These are phyloP conservation scores for Phytophthora pluvialis DNA, from an alignment of 352 stramenopile genomes.

Conservation along the genomic window DNA sequence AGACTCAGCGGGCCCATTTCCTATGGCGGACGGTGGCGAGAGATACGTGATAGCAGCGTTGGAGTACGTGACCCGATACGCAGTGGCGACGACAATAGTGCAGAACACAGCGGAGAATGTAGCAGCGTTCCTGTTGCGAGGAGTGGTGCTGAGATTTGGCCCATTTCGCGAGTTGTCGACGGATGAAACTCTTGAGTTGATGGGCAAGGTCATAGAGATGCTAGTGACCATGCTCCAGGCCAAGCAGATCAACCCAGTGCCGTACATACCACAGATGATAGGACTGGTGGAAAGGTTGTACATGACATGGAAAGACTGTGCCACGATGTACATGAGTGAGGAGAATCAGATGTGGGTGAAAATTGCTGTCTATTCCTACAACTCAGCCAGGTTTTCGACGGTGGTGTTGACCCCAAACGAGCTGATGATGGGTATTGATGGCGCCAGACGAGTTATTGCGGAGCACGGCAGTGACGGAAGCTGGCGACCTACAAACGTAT, in stretches of 20 bases:
- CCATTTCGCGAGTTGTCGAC: slow-evolving; percentile 15
- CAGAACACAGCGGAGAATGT: background rate
- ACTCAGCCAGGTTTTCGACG: background rate
- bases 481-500: no score
- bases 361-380: background rate
- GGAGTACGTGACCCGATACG: background rate
- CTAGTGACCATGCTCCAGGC: slow-evolving; percentile 9
- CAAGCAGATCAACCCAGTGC: slow-evolving; percentile 1
- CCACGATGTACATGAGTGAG: background rate
- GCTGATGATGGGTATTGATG: background rate
- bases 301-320: slow-evolving; percentile 26
- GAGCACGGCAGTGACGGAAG: no score
- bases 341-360: background rate
- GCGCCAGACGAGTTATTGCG: no score
- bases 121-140: background rate
- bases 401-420: background rate
- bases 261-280: slow-evolving; percentile 20
- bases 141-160: background rate
- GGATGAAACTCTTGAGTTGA: slow-evolving; percentile 14
- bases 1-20: no score
- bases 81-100: background rate
- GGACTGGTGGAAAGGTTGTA: slow-evolving; percentile 17
- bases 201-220: background rate
- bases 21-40: background rate
- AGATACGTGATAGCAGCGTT: background rate